These are phyloP conservation scores for Spathaspora arborariae DNA, from an alignment of 805 yeast genomes.

Conservation along the genomic window DNA sequence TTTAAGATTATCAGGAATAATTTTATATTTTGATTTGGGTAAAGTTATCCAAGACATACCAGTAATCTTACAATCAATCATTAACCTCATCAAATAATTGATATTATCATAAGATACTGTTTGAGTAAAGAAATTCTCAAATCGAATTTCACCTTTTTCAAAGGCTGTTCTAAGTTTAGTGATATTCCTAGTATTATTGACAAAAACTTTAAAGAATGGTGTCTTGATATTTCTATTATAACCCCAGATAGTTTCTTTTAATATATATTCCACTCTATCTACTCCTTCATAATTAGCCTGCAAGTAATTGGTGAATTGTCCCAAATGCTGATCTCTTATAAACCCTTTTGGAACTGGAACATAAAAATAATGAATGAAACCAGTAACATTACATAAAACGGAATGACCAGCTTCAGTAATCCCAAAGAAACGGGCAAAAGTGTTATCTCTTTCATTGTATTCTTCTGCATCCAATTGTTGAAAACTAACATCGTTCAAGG, in stretches of 20 bases:
- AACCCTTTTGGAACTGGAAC: constrained; percentile 88
- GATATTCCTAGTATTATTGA: constrained; percentile 62
- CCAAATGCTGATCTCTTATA: constrained; percentile 49
- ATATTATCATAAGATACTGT: constrained; percentile 84
- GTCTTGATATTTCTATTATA: constrained; percentile 72
- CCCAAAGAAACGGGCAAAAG: constrained; percentile 84
- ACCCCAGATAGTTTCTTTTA: constrained; percentile 93
- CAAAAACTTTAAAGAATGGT: constrained; percentile 74
- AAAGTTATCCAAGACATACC: constrained; percentile 98
- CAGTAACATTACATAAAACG: constrained; percentile 83
- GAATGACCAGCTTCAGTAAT: constrained; percentile 86
- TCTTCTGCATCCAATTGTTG: constrained; percentile 98
- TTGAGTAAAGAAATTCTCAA: constrained; percentile 59
- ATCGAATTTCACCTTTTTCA: constrained; percentile 75
- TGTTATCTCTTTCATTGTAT: constrained; percentile 50
- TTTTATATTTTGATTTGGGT: constrained; percentile 65
- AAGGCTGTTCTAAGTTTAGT: constrained; percentile 72
- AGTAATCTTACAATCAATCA: constrained; percentile 88
- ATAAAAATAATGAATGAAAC: constrained; percentile 85
- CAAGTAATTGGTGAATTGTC: constrained; percentile 43
- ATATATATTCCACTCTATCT: constrained; percentile 56
- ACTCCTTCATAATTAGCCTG: constrained; percentile 53
- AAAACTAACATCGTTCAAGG: constrained; percentile 55
- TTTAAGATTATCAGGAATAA: constrained; percentile 36
- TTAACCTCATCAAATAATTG: constrained; percentile 76